Percentiles rank a stretch among this genome's conserved stretches.
phyloP scores from a whole-genome alignment of 257 asterid genomes.

The Mentha longifolia region DNA sequence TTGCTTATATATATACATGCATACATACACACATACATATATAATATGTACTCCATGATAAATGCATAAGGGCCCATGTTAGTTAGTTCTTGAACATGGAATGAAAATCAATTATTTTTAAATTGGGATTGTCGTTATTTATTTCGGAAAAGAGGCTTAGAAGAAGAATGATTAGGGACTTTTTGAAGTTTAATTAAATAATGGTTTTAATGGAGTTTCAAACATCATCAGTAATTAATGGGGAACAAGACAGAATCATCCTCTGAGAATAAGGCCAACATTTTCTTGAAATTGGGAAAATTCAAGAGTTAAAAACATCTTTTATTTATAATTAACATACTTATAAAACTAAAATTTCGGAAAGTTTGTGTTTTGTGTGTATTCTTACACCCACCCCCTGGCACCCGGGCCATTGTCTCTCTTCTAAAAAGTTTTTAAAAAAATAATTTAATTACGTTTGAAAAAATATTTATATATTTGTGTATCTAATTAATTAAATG shows the following conservation, averaged over 20 bases:
- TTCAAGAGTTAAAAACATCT: conserved; percentile 21
- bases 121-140: background rate
- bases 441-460: too few relatives aligned
- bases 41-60: background rate
- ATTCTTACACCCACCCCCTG: background rate
- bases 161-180: conserved; percentile 29
- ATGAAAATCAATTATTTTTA: conserved; percentile 28
- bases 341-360: background rate
- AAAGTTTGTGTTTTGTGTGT: conserved; percentile 2
- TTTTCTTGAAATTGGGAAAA: conserved; percentile 40
- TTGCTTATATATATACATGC: conserved; percentile 24
- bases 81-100: conserved; percentile 42
- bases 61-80: conserved; percentile 39
- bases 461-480: too few relatives aligned
- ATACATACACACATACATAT: too few relatives aligned
- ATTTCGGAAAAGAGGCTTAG: conserved; percentile 30
- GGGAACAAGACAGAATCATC: conserved; percentile 33
- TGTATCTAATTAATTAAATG: too few relatives aligned
- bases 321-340: background rate
- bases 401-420: conserved; percentile 33
- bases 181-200: conserved; percentile 17
- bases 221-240: conserved; percentile 27
- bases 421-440: too few relatives aligned
- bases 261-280: conserved; percentile 38
- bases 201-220: conserved; percentile 35